Evolutionary conservation across 352 stramenopile genomes (phyloP).

Genomic region (Aphanomyces astaci): DNA sequence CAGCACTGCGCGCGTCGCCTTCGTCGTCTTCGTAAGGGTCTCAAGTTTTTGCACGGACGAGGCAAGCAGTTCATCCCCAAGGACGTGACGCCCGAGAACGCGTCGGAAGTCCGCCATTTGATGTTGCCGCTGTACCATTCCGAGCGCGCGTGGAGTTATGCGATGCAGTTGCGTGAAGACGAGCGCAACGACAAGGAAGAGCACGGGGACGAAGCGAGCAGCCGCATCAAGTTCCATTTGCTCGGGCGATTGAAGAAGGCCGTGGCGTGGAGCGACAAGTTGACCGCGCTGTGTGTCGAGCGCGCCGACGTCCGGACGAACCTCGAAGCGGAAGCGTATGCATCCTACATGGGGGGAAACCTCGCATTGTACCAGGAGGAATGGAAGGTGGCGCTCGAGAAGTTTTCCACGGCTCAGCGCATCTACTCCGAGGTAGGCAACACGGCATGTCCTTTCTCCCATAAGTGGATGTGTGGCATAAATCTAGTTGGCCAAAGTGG

Average conservation of each 20-base stretch:
- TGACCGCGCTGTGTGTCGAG: conserved; percentile 63
- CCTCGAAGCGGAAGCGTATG: conserved; percentile 84
- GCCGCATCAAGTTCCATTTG: conserved; percentile 85
- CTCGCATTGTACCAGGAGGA: conserved; percentile 83
- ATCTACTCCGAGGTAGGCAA: conserved; percentile 62
- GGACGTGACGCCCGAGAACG: conserved; percentile 76
- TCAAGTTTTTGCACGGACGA: conserved; percentile 84
- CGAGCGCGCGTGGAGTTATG: conserved; percentile 86
- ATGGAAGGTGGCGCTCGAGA: conserved; percentile 70
- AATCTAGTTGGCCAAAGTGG: conserved; percentile 49
- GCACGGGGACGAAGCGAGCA: conserved; percentile 76
- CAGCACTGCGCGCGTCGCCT: conserved; percentile 85
- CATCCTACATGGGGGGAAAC: conserved; percentile 82
- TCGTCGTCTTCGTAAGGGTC: conserved; percentile 79
- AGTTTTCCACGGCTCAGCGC: conserved; percentile 65
- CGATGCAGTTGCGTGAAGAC: conserved; percentile 87
- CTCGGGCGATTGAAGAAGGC: conserved; percentile 81
- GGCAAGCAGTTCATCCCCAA: conserved; percentile 75
- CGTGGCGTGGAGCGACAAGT: conserved; percentile 75
- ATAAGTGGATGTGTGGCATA: too few relatives aligned
- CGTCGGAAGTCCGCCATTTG: conserved; percentile 58
- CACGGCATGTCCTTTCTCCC: neutral
- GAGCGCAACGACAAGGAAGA: conserved; percentile 83
- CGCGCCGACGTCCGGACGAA: conserved; percentile 80
- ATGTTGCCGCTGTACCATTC: conserved; percentile 86